Conservation (phyloP, 345 rosid species). For the Eucalyptus erythrocorys region DNA sequence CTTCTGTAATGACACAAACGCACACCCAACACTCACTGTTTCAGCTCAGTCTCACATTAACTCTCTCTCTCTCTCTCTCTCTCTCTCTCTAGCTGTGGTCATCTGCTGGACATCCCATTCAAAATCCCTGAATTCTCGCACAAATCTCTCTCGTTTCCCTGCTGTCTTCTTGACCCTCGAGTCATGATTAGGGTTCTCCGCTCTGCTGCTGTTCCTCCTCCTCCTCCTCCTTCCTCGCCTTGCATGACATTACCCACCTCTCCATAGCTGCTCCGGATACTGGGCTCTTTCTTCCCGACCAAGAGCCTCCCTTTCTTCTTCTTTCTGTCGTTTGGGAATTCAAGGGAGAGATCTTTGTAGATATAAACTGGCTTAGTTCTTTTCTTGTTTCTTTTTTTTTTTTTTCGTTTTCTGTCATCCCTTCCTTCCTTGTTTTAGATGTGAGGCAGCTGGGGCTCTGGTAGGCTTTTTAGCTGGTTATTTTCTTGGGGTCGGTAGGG, state of each 20-base stretch:
- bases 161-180: neutral
- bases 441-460: neutral
- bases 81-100: neutral
- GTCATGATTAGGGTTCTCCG: neutral
- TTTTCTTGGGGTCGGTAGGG: neutral
- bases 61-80: neutral
- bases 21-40: neutral
- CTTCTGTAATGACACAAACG: neutral
- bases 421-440: neutral
- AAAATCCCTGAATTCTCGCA: neutral
- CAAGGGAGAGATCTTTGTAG: neutral
- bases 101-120: neutral
- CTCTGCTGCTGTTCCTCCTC: neutral
- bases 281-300: neutral
- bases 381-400: neutral
- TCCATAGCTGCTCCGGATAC: neutral
- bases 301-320: neutral
- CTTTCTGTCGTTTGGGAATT: neutral
- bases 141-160: neutral
- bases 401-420: neutral
- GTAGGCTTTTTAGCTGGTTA: neutral
- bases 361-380: neutral
- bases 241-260: neutral
- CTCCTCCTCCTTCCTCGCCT: neutral
- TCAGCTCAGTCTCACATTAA: neutral